These are phyloP conservation scores for Nakazawaea wyomingensis DNA, from an alignment of 805 yeast genomes.

Conservation along the genomic window DNA sequence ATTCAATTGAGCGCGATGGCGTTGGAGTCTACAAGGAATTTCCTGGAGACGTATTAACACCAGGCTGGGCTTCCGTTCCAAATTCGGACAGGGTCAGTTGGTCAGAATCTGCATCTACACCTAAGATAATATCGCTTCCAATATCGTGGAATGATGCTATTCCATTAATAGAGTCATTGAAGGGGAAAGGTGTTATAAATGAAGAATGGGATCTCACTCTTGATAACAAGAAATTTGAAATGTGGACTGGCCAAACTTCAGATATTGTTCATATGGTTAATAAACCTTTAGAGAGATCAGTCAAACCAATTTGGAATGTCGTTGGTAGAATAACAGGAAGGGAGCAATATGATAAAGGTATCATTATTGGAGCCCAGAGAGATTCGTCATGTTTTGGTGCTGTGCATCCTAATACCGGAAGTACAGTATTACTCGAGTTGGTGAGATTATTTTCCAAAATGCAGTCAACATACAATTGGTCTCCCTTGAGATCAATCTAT, in stretches of 20 bases:
- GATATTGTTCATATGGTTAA: constrained; percentile 26
- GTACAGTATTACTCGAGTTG: constrained; percentile 65
- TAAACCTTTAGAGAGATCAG: constrained; percentile 39
- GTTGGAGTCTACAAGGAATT: constrained; percentile 54
- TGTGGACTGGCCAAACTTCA: constrained; percentile 38
- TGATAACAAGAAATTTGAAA: constrained; percentile 24
- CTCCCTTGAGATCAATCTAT: constrained; percentile 74
- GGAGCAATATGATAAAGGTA: constrained; percentile 69
- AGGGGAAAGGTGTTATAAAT: constrained; percentile 33
- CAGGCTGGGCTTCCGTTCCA: constrained; percentile 61
- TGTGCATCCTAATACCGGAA: constrained; percentile 64
- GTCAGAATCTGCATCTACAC: constrained; percentile 46
- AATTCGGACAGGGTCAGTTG: constrained; percentile 35
- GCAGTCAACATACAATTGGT: constrained; percentile 66
- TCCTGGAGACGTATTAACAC: constrained; percentile 77
- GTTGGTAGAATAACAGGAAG: constrained; percentile 73
- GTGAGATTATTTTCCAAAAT: constrained; percentile 62
- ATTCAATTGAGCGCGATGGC: constrained; percentile 47
- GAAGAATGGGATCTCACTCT: constrained; percentile 30
- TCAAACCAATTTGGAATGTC: constrained; percentile 74
- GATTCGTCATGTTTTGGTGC: constrained; percentile 80
- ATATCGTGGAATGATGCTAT: constrained; percentile 69
- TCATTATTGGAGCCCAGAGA: constrained; percentile 78
- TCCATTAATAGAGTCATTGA: constrained; percentile 31
- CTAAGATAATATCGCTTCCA: constrained; percentile 74